Conservation (phyloP, 2,329 filamentous ascomycete species). For the Dothistroma pini region DNA sequence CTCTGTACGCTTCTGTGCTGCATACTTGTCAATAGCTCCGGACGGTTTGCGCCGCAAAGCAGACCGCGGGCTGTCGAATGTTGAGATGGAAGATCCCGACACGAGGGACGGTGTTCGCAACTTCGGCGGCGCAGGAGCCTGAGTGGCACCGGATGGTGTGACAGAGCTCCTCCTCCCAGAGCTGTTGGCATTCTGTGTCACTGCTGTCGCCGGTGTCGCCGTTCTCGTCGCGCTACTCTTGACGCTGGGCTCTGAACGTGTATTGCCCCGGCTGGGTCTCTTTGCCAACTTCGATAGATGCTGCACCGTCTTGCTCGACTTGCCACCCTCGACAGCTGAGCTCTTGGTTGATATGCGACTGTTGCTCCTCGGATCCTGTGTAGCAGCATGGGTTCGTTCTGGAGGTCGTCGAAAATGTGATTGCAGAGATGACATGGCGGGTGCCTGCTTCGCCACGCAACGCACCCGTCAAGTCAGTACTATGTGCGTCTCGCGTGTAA, state of each 20-base stretch:
- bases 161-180: constrained; percentile 10
- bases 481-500: constrained; percentile 4
- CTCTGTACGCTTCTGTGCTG: constrained; percentile 25
- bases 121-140: constrained; percentile 20
- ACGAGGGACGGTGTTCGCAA: constrained; percentile 47
- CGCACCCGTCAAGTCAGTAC: constrained; percentile 7
- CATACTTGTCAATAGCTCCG: constrained; percentile 39
- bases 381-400: background rate
- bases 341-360: constrained; percentile 26
- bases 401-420: constrained; percentile 7
- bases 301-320: constrained; percentile 21
- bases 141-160: constrained; percentile 9
- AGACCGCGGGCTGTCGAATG: constrained; percentile 44
- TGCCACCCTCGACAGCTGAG: constrained; percentile 6
- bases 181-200: constrained; percentile 8
- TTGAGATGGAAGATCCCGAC: constrained; percentile 47
- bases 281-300: constrained; percentile 28
- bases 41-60: constrained; percentile 45
- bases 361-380: constrained; percentile 6
- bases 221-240: constrained; percentile 17
- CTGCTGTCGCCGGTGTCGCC: constrained; percentile 15
- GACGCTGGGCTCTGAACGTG: constrained; percentile 11
- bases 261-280: constrained; percentile 22
- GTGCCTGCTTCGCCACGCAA: constrained; percentile 11
- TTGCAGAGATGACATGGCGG: constrained; percentile 11